Conservation (phyloP, 2,329 filamentous ascomycete genomes). For the Fusarium anthophilum region DNA sequence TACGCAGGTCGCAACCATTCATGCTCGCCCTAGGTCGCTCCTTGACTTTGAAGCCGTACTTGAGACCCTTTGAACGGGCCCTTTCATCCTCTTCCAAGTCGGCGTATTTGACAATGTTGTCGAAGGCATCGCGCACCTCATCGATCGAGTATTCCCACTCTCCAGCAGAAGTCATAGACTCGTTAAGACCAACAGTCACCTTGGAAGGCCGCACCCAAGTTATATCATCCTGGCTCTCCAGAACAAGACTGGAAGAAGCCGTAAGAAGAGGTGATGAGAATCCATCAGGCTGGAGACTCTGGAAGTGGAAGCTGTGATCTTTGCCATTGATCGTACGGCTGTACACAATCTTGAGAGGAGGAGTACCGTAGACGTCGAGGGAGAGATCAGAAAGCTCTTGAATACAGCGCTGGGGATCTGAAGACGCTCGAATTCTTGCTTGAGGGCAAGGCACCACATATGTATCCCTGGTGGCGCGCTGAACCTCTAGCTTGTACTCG, state of each 20-base stretch:
- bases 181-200: constrained; percentile 86
- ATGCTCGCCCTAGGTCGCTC: constrained; percentile 82
- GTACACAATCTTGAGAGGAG: constrained; percentile 92
- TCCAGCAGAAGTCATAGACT: constrained; percentile 82
- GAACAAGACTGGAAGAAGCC: constrained; percentile 66
- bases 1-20: constrained; percentile 78
- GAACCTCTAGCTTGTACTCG: constrained; percentile 92
- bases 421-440: constrained; percentile 71
- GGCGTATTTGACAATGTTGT: constrained; percentile 83
- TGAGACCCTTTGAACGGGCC: constrained; percentile 68
- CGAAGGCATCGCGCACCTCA: constrained; percentile 89
- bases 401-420: constrained; percentile 76
- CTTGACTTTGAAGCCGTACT: constrained; percentile 84
- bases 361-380: constrained; percentile 85
- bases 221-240: constrained; percentile 72
- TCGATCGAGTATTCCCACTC: constrained; percentile 91
- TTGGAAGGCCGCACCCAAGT: constrained; percentile 82
- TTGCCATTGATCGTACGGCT: constrained; percentile 86
- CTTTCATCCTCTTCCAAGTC: constrained; percentile 75
- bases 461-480: constrained; percentile 77
- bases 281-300: constrained; percentile 91
- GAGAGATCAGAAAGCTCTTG: constrained; percentile 88
- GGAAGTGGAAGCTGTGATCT: constrained; percentile 86
- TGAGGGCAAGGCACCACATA: constrained; percentile 88
- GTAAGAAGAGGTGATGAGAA: constrained; percentile 80